Evolutionary conservation across 331 rosid genomes (phyloP).

Genomic region (Prunus yedoensis): DNA sequence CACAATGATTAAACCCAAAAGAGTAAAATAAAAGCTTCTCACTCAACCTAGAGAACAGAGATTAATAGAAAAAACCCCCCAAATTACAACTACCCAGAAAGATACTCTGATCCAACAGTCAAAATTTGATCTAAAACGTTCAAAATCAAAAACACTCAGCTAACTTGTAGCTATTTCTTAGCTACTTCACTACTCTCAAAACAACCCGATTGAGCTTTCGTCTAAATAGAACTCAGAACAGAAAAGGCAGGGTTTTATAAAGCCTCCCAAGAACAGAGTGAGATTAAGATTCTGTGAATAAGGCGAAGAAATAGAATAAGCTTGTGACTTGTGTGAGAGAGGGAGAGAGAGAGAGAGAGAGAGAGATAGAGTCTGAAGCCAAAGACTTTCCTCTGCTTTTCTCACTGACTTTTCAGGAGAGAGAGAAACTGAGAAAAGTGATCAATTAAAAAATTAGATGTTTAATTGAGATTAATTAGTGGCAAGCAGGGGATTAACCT

Average conservation of each 20-base stretch:
- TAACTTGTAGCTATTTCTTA: background rate
- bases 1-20: conserved; percentile 61
- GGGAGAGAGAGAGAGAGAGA: conserved; percentile 10
- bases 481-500: background rate
- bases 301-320: background rate
- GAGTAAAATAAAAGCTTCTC: conserved; percentile 19
- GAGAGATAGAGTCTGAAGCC: background rate
- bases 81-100: background rate
- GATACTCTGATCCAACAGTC: background rate
- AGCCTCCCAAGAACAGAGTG: background rate
- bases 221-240: background rate
- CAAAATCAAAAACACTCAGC: background rate
- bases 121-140: conserved; percentile 9
- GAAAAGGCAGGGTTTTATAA: conserved; percentile 6
- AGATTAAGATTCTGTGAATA: conserved; percentile 11
- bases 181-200: background rate
- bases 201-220: conserved; percentile 4
- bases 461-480: conserved; percentile 6
- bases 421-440: background rate
- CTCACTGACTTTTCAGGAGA: conserved; percentile 16
- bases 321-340: conserved; percentile 15
- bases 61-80: background rate
- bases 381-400: conserved; percentile 24
- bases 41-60: conserved; percentile 7
- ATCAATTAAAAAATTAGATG: background rate